These are phyloP conservation scores for Aspergillaceae sp. DNA, from an alignment of 2,329 filamentous ascomycete species.

Conservation along the genomic window DNA sequence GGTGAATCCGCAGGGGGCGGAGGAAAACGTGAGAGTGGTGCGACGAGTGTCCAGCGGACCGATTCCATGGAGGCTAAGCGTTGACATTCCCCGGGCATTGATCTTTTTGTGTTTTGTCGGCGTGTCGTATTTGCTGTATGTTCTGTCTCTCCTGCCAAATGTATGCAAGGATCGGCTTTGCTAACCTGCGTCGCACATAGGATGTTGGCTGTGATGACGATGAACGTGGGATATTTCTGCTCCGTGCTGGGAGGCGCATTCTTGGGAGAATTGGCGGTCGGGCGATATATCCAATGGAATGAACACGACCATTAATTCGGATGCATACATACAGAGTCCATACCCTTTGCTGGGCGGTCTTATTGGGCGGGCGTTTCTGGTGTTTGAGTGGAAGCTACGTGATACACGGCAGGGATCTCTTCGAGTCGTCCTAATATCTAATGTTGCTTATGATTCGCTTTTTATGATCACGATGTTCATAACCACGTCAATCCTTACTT, in stretches of 20 bases:
- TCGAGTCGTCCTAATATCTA: too few relatives aligned
- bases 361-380: too few relatives aligned
- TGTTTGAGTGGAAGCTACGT: too few relatives aligned
- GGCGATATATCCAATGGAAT: conserved; percentile 52
- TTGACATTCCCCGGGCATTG: conserved; percentile 64
- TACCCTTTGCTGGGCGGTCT: neutral
- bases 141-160: conserved; percentile 26
- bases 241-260: conserved; percentile 73
- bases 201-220: conserved; percentile 87
- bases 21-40: conserved; percentile 72
- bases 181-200: conserved; percentile 37
- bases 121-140: conserved; percentile 79
- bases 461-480: too few relatives aligned
- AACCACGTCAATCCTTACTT: too few relatives aligned
- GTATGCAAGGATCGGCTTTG: neutral
- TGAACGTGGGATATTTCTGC: conserved; percentile 77
- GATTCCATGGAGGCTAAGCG: conserved; percentile 71
- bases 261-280: conserved; percentile 72
- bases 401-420: too few relatives aligned
- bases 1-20: conserved; percentile 64
- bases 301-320: conserved; percentile 18
- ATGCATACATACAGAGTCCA: too few relatives aligned
- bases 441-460: too few relatives aligned
- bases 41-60: conserved; percentile 44
- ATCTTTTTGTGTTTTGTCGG: conserved; percentile 65